These are phyloP conservation scores for Trichoderma semiorbis DNA, from an alignment of 2,329 filamentous ascomycete species.

Conservation along the genomic window DNA sequence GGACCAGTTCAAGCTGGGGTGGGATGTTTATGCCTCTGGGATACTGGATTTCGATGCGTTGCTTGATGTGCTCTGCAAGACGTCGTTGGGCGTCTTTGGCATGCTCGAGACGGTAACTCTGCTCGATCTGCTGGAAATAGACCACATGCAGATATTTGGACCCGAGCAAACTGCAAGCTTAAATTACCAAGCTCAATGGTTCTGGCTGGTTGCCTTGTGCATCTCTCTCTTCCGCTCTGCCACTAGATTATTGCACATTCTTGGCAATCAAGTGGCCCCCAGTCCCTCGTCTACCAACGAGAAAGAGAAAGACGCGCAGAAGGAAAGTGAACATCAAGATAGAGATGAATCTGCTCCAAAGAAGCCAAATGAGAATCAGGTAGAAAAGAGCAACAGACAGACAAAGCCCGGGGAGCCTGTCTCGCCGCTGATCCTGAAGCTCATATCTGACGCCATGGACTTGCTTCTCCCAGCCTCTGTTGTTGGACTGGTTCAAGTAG, in stretches of 20 bases:
- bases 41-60: slow-evolving; percentile 35
- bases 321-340: slow-evolving; percentile 22
- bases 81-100: slow-evolving; percentile 63
- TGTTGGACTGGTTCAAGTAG: slow-evolving; percentile 57
- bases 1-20: slow-evolving; percentile 54
- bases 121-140: slow-evolving; percentile 46
- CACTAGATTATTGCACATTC: slow-evolving; percentile 39
- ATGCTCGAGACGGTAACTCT: slow-evolving; percentile 64
- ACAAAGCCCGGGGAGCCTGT: slow-evolving; percentile 31
- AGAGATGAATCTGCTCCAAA: slow-evolving; percentile 29
- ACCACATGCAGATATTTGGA: slow-evolving; percentile 51
- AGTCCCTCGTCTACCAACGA: slow-evolving; percentile 28
- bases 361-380: slow-evolving; percentile 32
- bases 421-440: slow-evolving; percentile 40
- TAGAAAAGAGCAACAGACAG: slow-evolving; percentile 31
- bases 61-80: slow-evolving; percentile 55
- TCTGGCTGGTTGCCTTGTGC: slow-evolving; percentile 64
- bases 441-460: slow-evolving; percentile 59
- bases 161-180: slow-evolving; percentile 44
- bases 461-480: slow-evolving; percentile 57
- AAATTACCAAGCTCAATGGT: slow-evolving; percentile 60
- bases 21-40: slow-evolving; percentile 36
- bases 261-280: slow-evolving; percentile 36
- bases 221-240: slow-evolving; percentile 46
- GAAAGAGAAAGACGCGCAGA: slow-evolving; percentile 10